These are phyloP conservation scores for Pyrus communis DNA, from an alignment of 306 rosid genomes.

Conservation along the genomic window DNA sequence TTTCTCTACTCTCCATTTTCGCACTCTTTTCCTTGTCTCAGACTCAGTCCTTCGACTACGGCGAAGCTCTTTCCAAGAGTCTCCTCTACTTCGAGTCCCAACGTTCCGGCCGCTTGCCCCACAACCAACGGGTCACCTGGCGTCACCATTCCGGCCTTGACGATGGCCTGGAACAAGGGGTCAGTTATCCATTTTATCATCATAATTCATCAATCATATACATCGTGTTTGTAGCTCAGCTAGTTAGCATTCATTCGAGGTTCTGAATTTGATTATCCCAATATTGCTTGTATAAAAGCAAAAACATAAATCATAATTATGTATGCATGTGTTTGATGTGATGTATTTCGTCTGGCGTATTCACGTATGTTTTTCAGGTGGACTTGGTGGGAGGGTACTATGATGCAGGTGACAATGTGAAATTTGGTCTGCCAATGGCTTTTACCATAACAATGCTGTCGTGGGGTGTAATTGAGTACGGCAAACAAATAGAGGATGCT, in stretches of 20 bases:
- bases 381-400: constrained; percentile 92
- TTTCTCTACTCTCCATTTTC: constrained; percentile 27
- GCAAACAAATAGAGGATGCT: constrained; percentile 30
- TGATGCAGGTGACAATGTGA: constrained; percentile 87
- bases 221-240: neutral
- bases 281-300: too few relatives aligned
- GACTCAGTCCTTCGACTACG: constrained; percentile 40
- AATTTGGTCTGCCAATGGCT: constrained; percentile 86
- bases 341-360: neutral
- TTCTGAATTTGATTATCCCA: too few relatives aligned
- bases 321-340: neutral
- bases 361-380: constrained; percentile 33
- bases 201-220: neutral
- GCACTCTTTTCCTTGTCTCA: constrained; percentile 22
- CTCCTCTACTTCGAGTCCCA: constrained; percentile 84
- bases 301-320: neutral
- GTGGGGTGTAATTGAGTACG: constrained; percentile 69
- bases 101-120: constrained; percentile 77
- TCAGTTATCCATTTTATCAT: neutral
- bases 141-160: constrained; percentile 75
- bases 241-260: neutral
- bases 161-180: constrained; percentile 86
- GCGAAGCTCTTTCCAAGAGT: constrained; percentile 58
- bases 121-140: constrained; percentile 76
- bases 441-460: constrained; percentile 76